Conservation (phyloP, 768 basidiomycete species). For the Kondoa subrosea region DNA sequence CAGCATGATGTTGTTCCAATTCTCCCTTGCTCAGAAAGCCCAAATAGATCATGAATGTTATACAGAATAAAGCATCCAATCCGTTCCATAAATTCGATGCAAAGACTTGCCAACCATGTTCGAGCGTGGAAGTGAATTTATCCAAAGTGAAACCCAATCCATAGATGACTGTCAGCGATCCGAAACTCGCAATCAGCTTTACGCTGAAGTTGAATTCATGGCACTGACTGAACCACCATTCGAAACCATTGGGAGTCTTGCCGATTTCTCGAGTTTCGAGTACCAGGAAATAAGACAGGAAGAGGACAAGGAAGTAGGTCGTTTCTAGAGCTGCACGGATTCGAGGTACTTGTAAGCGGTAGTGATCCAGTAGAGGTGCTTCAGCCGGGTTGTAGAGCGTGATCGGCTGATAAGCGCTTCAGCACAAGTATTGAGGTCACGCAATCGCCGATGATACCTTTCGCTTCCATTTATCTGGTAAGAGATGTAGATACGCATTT, state of each 20-base stretch:
- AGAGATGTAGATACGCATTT: conserved; percentile 39
- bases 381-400: conserved; percentile 45
- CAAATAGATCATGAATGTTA: conserved; percentile 2
- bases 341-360: conserved; percentile 24
- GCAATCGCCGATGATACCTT: neutral
- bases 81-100: conserved; percentile 13
- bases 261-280: conserved; percentile 9
- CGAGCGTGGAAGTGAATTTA: conserved; percentile 7
- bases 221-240: conserved; percentile 8
- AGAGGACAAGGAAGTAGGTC: conserved; percentile 15
- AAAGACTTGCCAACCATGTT: conserved; percentile 10
- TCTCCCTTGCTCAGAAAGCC: neutral
- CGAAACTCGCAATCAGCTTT: neutral
- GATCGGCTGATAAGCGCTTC: conserved; percentile 35
- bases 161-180: conserved; percentile 12
- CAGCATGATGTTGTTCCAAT: conserved; percentile 3
- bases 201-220: neutral
- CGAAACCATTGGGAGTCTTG: neutral
- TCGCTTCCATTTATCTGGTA: conserved; percentile 80
- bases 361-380: conserved; percentile 28
- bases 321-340: conserved; percentile 24
- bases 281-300: conserved; percentile 19
- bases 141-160: conserved; percentile 15
- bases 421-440: neutral
- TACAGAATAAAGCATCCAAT: conserved; percentile 7